These are phyloP conservation scores for Dicorynia guianensis DNA, from an alignment of 306 rosid species.

Conservation along the genomic window DNA sequence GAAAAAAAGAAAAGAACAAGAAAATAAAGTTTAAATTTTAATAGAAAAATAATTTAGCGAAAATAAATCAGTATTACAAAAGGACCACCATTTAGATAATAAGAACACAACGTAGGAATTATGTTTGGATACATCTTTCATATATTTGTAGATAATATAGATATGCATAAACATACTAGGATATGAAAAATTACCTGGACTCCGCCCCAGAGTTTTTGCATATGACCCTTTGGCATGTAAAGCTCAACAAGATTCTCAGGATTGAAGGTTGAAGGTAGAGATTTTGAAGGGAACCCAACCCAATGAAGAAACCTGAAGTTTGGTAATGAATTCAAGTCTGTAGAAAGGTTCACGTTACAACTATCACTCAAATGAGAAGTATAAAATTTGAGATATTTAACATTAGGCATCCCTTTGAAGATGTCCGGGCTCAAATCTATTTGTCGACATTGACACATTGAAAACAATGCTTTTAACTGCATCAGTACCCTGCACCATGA, in stretches of 20 bases:
- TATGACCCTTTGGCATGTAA: too few relatives aligned
- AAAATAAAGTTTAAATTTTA: too few relatives aligned
- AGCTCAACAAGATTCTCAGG: background rate
- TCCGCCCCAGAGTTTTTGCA: too few relatives aligned
- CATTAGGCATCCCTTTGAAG: background rate
- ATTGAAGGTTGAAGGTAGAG: background rate
- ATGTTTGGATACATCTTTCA: too few relatives aligned
- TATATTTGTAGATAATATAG: too few relatives aligned
- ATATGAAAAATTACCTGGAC: background rate
- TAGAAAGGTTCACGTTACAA: background rate
- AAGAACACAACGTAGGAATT: too few relatives aligned
- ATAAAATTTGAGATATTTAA: background rate
- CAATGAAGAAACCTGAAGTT: background rate
- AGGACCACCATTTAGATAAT: too few relatives aligned
- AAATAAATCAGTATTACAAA: too few relatives aligned
- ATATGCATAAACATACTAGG: too few relatives aligned
- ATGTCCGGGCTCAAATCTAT: background rate
- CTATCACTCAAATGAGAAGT: background rate
- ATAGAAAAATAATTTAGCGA: too few relatives aligned
- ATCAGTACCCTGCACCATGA: constrained; percentile 14
- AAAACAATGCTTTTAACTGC: constrained; percentile 8
- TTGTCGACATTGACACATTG: background rate
- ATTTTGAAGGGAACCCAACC: background rate
- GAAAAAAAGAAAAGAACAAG: too few relatives aligned
- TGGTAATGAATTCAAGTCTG: background rate